Percentiles rank a stretch among this genome's conserved stretches.
Evolutionary conservation across 2,329 filamentous ascomycete species (phyloP).

Genomic region (Aspergillus cejpii): DNA sequence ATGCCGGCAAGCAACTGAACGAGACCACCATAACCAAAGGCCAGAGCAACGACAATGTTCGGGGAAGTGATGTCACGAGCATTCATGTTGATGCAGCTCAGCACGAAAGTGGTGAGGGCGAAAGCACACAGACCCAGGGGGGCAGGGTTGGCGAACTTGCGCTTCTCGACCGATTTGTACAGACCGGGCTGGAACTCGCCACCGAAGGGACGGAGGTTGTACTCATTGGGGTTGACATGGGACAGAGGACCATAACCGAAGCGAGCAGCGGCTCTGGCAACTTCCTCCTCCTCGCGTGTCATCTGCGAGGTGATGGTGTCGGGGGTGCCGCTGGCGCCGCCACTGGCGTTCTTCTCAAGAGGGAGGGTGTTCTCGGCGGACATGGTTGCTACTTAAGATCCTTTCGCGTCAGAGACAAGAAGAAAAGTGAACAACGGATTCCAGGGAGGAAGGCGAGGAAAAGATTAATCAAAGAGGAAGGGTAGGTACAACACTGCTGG

Average conservation of each 20-base stretch:
- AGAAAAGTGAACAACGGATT: slow-evolving; percentile 8
- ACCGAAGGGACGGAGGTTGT: slow-evolving; percentile 57
- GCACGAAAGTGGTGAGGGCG: slow-evolving; percentile 74
- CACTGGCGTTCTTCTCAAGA: slow-evolving; percentile 30
- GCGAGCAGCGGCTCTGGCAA: slow-evolving; percentile 41
- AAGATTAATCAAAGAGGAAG: slow-evolving; percentile 9
- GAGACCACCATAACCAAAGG: slow-evolving; percentile 69
- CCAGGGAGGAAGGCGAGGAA: slow-evolving; percentile 17
- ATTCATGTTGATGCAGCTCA: slow-evolving; percentile 66
- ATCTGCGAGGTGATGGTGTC: slow-evolving; percentile 8
- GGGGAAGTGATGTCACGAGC: slow-evolving; percentile 54
- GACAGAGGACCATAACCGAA: slow-evolving; percentile 49
- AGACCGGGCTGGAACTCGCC: slow-evolving; percentile 67
- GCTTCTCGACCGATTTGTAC: slow-evolving; percentile 56
- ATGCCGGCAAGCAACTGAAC: slow-evolving; percentile 76
- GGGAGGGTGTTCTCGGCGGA: slow-evolving; percentile 21
- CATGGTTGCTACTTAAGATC: slow-evolving; percentile 18
- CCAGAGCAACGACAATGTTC: slow-evolving; percentile 62
- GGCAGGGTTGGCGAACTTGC: slow-evolving; percentile 73
- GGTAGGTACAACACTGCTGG: slow-evolving; percentile 26
- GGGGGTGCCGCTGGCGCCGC: slow-evolving; percentile 8
- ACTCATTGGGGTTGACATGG: slow-evolving; percentile 42
- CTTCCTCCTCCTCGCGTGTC: slow-evolving; percentile 34
- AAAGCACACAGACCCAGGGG: slow-evolving; percentile 72
- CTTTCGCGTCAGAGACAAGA: slow-evolving; percentile 1